Percentiles rank a stretch among this genome's conserved stretches.
Evolutionary conservation across 1,139 yeast genomes (phyloP).

Genomic region (Pichia sp.): DNA sequence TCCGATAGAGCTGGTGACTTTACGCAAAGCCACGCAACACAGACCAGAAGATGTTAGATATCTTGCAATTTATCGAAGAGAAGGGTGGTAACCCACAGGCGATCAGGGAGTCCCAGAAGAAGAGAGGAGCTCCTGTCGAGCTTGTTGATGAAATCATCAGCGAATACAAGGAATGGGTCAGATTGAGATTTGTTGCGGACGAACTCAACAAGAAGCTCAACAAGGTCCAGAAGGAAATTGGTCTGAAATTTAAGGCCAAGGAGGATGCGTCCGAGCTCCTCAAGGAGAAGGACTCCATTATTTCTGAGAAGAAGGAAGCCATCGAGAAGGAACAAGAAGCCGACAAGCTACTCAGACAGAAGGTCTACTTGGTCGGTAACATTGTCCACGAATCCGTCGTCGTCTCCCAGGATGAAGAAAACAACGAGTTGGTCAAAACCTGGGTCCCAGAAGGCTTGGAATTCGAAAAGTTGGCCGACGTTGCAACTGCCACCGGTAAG

Average conservation of each 20-base stretch:
- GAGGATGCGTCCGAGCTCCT: conserved; percentile 87
- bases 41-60: conserved; percentile 68
- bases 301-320: conserved; percentile 62
- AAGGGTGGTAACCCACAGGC: conserved; percentile 94
- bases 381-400: conserved; percentile 89
- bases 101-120: conserved; percentile 82
- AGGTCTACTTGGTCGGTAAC: conserved; percentile 90
- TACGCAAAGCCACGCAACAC: neutral
- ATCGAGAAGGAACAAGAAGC: conserved; percentile 71
- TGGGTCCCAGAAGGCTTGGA: conserved; percentile 73
- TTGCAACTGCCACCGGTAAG: conserved; percentile 69
- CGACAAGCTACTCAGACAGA: conserved; percentile 65
- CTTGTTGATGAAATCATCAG: conserved; percentile 89
- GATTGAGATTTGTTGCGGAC: conserved; percentile 86
- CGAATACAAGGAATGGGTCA: conserved; percentile 91
- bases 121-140: conserved; percentile 93
- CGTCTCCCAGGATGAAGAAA: conserved; percentile 80
- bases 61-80: conserved; percentile 84
- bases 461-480: conserved; percentile 50
- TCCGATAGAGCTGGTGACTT: neutral
- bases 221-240: conserved; percentile 87
- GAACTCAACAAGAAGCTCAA: conserved; percentile 83
- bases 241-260: conserved; percentile 85
- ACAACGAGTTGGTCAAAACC: conserved; percentile 79
- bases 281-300: conserved; percentile 71